These are phyloP conservation scores for Rhazya stricta DNA, from an alignment of 257 asterid species.

Conservation along the genomic window DNA sequence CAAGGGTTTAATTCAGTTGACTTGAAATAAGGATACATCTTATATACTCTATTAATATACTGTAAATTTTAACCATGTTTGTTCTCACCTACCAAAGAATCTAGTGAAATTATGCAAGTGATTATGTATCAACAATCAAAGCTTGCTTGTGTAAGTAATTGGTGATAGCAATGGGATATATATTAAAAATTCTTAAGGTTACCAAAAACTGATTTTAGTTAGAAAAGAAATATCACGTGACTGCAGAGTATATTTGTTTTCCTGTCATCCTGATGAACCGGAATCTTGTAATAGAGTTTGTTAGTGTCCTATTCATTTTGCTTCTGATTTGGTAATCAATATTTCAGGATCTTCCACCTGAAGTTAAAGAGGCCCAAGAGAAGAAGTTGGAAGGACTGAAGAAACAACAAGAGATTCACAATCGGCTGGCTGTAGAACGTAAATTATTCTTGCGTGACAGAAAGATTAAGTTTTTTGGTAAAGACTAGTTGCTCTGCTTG, in stretches of 20 bases:
- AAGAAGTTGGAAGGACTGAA: slow-evolving; percentile 81
- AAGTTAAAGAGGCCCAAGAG: slow-evolving; percentile 63
- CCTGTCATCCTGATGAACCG: background rate
- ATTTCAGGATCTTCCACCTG: slow-evolving; percentile 69
- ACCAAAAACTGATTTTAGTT: background rate
- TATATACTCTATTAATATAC: background rate
- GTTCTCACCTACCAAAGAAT: background rate
- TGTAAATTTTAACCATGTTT: background rate
- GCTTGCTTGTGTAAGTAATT: background rate
- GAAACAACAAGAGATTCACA: slow-evolving; percentile 72
- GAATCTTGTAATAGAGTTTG: background rate
- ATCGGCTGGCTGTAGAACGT: slow-evolving; percentile 70
- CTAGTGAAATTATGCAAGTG: background rate
- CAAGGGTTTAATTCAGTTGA: background rate
- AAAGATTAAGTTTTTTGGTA: slow-evolving; percentile 83
- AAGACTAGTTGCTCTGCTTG: slow-evolving; percentile 10
- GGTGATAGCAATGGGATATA: background rate
- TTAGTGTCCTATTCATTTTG: background rate
- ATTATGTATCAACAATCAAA: background rate
- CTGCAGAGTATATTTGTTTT: background rate
- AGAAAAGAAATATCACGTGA: background rate
- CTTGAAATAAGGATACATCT: background rate
- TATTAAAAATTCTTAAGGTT: background rate
- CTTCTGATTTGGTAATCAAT: background rate
- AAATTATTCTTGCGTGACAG: slow-evolving; percentile 63